Evolutionary conservation across 164 flowering plant species (phyloP), one percentile per base, ranked within the genome.

Genomic region (Chimonanthus praecox): DNA sequence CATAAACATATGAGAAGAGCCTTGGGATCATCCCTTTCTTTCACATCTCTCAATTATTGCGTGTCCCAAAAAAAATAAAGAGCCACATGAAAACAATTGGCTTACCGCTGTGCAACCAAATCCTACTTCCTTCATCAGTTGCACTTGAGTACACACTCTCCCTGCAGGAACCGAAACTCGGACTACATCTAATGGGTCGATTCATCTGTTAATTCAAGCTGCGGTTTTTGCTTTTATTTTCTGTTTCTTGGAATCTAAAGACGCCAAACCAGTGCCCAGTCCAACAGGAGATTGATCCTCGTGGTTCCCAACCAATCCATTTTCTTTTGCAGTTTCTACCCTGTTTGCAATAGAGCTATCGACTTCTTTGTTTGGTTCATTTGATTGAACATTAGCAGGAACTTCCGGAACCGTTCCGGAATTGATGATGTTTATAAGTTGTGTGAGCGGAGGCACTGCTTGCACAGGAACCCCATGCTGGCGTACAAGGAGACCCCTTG

Each of bases 381-480:
- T 77, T n/a, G 81, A 44, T 67, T 78, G 77, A 13, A 11, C 72
- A 68, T 64, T 78, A 8, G 72, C 68, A 16, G 16, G 78, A 11
- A 79, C 79, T 46, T 87, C 90, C 6, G 90, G 83, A n/a, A 77
- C 70, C 72, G 70, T 47, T 44, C 90, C 92, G 3, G 94, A 83
- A 77, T 89, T 91, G 58, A 90, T 84, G 46, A 87, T 78, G 77
- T 87, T 88, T 58, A 91, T 82, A 45, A 91, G 87, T 73, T 93
- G 94, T 20, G 88, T 80, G 8, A 88, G 74, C 3, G 87, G 92
- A 20, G 96, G 90, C 78, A 85, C 18, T 18, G 92, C 84, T 80
- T 87, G 94, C 62, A 82, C 89, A 3, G 93, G 92, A 75, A 84
- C 87, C 75, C 91, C 92, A 51, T 85, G 95, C 0, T 88, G 88